Evolutionary conservation across 768 basidiomycete species (phyloP).

Genomic region (Macrolepiota albuminosa): DNA sequence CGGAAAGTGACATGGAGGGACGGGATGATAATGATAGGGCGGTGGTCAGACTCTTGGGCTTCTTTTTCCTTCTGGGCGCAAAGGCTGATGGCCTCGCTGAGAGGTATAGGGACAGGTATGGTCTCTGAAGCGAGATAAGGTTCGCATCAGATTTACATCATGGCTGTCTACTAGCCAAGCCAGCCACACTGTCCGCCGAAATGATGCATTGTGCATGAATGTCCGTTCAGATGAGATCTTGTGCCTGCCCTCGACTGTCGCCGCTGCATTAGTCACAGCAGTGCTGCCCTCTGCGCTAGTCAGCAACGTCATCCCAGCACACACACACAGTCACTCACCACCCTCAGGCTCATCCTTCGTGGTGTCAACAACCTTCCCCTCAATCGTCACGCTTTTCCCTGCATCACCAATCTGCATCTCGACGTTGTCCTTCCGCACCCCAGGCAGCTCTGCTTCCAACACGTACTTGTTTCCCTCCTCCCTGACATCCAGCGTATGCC

Average conservation of each 20-base stretch:
- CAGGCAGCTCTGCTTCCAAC: slow-evolving; percentile 75
- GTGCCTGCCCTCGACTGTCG: slow-evolving; percentile 26
- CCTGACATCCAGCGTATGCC: slow-evolving; percentile 62
- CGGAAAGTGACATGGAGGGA: slow-evolving; percentile 18
- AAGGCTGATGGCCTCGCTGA: slow-evolving; percentile 54
- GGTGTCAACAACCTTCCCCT: slow-evolving; percentile 48
- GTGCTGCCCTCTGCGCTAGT: background rate
- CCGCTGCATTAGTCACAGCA: slow-evolving; percentile 11
- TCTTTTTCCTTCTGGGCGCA: slow-evolving; percentile 50
- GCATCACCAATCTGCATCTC: slow-evolving; percentile 67
- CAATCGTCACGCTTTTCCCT: slow-evolving; percentile 67
- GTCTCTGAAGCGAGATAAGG: slow-evolving; percentile 42
- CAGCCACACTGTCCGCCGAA: slow-evolving; percentile 69
- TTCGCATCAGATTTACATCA: slow-evolving; percentile 29
- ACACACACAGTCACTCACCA: background rate
- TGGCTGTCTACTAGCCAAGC: slow-evolving; percentile 56
- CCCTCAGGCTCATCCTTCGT: slow-evolving; percentile 8
- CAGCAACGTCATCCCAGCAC: no score
- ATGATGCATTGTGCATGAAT: slow-evolving; percentile 50
- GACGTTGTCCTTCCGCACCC: slow-evolving; percentile 73
- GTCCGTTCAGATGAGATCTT: slow-evolving; percentile 57
- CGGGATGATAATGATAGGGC: slow-evolving; percentile 18
- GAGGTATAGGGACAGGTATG: slow-evolving; percentile 56
- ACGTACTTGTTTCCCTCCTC: slow-evolving; percentile 64
- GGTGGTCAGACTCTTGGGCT: slow-evolving; percentile 53